Evolutionary conservation across 805 yeast species (phyloP), one percentile per base, ranked within the genome.

Genomic region (Saturnispora saitoi): DNA sequence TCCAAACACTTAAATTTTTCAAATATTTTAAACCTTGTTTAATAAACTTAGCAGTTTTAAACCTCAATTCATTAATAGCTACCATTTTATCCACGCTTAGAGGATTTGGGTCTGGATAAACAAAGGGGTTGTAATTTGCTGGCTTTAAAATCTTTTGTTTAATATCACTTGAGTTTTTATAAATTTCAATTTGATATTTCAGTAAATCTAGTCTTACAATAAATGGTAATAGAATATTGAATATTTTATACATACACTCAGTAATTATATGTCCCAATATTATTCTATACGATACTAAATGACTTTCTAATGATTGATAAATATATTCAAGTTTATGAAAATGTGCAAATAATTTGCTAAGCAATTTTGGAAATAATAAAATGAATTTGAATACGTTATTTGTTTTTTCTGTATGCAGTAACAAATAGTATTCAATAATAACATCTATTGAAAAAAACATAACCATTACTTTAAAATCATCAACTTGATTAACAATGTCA

Each of bases 361-460:
- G 10, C n/a, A 22, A 9, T 26, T 22, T 31, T 24, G 41, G 45
- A 31, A 51, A 32, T 20, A 34, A 6, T 20, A 14, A 9, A 32
- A 34, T n/a, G 19, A 20, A 51, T 32, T 39, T 43, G 5, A 24
- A 39, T 20, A 49, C 34, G 29, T 39, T 32, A 14, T 34, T 41
- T 9, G 30, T 49, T 15, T 37, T 49, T 34, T 57, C 60, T 42
- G 47, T 47, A 43, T 57, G 58, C 19, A 57, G 17, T 36, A 56
- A 31, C 9, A 56, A 37, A 32, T 48, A 49, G 38, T 55, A 55
- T 14, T 57, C 44, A 32, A 57, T 40, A 8, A 49, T 48, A 10
- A 45, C 8, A 15, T 48, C 36, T 24, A 45, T 40, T 4, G 49
- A 22, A 30, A 34, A 42, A 8, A 50, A 31, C 28, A 49, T 45